These are phyloP conservation scores for Ramalina intermedia DNA, from an alignment of 495 filamentous ascomycete species.

Conservation along the genomic window DNA sequence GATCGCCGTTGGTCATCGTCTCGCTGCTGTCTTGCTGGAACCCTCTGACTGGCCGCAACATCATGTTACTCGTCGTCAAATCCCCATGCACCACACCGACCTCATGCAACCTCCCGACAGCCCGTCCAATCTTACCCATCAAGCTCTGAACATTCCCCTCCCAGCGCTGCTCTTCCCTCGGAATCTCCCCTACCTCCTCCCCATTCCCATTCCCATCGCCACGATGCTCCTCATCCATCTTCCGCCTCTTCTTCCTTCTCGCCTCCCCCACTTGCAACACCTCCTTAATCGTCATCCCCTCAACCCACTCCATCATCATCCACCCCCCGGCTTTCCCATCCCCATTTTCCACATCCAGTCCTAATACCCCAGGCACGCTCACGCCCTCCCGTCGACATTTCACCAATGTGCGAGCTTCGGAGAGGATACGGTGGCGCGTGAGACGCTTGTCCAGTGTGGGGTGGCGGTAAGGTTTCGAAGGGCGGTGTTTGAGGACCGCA, in stretches of 20 bases:
- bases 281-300: constrained; percentile 52
- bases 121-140: constrained; percentile 57
- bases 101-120: constrained; percentile 67
- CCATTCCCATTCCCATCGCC: constrained; percentile 27
- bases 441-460: constrained; percentile 77
- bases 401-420: constrained; percentile 73
- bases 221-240: constrained; percentile 15
- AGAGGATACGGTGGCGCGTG: constrained; percentile 69
- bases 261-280: constrained; percentile 50
- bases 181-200: constrained; percentile 21
- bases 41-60: constrained; percentile 35
- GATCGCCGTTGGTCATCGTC: neutral
- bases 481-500: constrained; percentile 83
- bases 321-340: constrained; percentile 51
- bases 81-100: constrained; percentile 85
- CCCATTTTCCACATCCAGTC: constrained; percentile 47
- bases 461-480: constrained; percentile 84
- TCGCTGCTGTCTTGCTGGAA: neutral
- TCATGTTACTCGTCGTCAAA: constrained; percentile 94
- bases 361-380: constrained; percentile 61
- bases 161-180: constrained; percentile 21
- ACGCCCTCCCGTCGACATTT: constrained; percentile 65
- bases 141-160: constrained; percentile 35
- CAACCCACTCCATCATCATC: constrained; percentile 85
- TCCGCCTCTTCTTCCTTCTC: constrained; percentile 24